Percentiles rank a stretch among this genome's conserved stretches.
These are phyloP conservation scores for Ramichloridium luteum DNA, from an alignment of 2,329 filamentous ascomycete species.

Conservation along the genomic window DNA sequence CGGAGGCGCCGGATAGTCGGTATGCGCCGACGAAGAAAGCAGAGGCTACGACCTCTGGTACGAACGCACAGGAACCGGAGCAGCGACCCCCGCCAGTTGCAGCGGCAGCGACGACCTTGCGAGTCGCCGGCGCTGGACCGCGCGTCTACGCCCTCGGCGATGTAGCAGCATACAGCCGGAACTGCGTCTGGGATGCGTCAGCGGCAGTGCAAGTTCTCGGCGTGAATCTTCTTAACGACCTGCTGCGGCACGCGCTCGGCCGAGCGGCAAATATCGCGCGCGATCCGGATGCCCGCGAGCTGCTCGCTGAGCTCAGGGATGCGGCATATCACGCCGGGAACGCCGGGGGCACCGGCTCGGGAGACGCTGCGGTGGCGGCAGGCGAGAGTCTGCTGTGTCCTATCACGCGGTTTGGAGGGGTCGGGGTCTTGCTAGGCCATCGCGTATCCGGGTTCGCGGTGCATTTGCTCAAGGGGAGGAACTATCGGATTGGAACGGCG, in stretches of 20 bases:
- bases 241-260: conserved; percentile 19
- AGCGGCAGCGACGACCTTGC: too few relatives aligned
- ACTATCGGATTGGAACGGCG: conserved; percentile 18
- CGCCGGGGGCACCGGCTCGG: too few relatives aligned
- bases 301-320: conserved; percentile 17
- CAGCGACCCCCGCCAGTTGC: too few relatives aligned
- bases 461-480: conserved; percentile 21
- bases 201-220: conserved; percentile 25
- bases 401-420: conserved; percentile 22
- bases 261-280: conserved; percentile 17
- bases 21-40: too few relatives aligned
- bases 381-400: conserved; percentile 19
- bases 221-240: conserved; percentile 25
- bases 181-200: conserved; percentile 26
- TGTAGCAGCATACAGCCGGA: conserved; percentile 22
- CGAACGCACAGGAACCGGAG: too few relatives aligned
- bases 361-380: conserved; percentile 6
- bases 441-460: conserved; percentile 20
- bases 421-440: conserved; percentile 19
- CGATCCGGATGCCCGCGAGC: too few relatives aligned
- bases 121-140: conserved; percentile 16
- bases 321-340: too few relatives aligned
- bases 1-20: too few relatives aligned
- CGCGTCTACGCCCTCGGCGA: conserved; percentile 28
- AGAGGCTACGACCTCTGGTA: too few relatives aligned